phyloP scores from a whole-genome alignment of 306 rosid genomes.

The Cucurbita argyrosperma region DNA sequence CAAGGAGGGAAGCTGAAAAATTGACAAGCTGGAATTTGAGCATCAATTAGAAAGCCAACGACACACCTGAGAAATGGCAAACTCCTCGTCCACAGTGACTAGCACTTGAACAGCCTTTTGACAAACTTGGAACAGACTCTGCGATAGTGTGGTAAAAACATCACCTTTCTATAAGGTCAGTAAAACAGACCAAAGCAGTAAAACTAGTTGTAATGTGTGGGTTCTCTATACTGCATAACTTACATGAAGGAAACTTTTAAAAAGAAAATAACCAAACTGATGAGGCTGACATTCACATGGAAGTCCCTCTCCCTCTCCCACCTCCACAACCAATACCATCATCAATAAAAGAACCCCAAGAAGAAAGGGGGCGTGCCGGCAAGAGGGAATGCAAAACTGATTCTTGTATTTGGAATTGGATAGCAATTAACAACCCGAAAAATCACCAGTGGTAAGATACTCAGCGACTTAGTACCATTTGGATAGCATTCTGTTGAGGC shows the following conservation, averaged over 20 bases:
- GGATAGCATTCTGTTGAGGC: slow-evolving; percentile 51
- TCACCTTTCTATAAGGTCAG: not conserved
- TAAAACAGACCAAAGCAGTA: not conserved
- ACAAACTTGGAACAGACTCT: slow-evolving; percentile 35
- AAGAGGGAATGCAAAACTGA: not conserved
- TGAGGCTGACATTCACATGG: slow-evolving; percentile 27
- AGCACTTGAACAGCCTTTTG: not conserved
- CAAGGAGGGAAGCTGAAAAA: not conserved
- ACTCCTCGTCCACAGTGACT: not conserved
- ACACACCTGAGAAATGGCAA: not conserved
- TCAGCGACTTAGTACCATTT: slow-evolving; percentile 33
- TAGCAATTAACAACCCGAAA: not conserved
- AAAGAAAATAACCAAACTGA: slow-evolving; percentile 41
- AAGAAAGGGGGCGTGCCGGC: not conserved
- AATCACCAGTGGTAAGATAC: not conserved
- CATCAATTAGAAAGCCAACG: not conserved
- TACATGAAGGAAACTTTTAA: slow-evolving; percentile 32
- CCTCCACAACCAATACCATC: not conserved
- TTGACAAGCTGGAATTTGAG: not conserved
- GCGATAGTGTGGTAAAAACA: slow-evolving; percentile 13
- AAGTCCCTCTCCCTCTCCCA: not conserved
- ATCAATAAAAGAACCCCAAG: not conserved
- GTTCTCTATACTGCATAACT: not conserved
- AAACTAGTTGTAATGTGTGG: not conserved
- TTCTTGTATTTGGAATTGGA: not conserved